Percentiles rank a stretch among this genome's conserved stretches.
Evolutionary conservation across 2,329 filamentous ascomycete species (phyloP).

Genomic region (Tolypocladium album): DNA sequence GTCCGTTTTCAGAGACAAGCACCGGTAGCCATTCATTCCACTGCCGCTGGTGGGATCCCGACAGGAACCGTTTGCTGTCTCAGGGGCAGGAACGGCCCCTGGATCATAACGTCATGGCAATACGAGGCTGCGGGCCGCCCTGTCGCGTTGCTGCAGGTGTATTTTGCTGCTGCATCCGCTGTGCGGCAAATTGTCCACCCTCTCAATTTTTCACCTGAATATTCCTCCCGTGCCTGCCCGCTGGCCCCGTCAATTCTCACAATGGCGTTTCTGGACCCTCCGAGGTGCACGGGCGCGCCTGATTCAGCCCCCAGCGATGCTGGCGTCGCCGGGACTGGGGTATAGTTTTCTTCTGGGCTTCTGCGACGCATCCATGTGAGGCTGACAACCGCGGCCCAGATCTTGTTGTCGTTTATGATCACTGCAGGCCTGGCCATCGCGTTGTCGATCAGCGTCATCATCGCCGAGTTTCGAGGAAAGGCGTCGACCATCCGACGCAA

Average conservation of each 20-base stretch:
- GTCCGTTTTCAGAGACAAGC: background rate
- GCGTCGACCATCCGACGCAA: constrained; percentile 48
- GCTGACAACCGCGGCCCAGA: constrained; percentile 21
- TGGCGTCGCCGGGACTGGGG: constrained; percentile 45
- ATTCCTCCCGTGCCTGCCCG: background rate
- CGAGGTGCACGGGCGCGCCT: constrained; percentile 33
- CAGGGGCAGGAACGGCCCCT: background rate
- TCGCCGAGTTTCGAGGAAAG: constrained; percentile 38
- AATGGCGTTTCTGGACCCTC: constrained; percentile 1
- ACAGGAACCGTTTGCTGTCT: background rate
- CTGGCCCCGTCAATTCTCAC: background rate
- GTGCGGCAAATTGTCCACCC: background rate
- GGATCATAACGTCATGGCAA: background rate
- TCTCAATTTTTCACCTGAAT: background rate
- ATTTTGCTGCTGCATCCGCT: background rate
- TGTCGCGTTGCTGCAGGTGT: background rate
- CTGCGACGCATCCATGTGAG: background rate
- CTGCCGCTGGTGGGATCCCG: background rate
- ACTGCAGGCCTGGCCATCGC: constrained; percentile 47
- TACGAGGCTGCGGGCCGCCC: background rate
- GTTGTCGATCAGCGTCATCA: constrained; percentile 44
- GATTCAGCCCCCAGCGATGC: constrained; percentile 36
- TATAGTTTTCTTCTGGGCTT: constrained; percentile 13
- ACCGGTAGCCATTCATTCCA: background rate
- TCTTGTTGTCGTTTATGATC: constrained; percentile 56